Evolutionary conservation across 2,329 filamentous ascomycete species (phyloP).

Genomic region (Delphinella strobiligena): DNA sequence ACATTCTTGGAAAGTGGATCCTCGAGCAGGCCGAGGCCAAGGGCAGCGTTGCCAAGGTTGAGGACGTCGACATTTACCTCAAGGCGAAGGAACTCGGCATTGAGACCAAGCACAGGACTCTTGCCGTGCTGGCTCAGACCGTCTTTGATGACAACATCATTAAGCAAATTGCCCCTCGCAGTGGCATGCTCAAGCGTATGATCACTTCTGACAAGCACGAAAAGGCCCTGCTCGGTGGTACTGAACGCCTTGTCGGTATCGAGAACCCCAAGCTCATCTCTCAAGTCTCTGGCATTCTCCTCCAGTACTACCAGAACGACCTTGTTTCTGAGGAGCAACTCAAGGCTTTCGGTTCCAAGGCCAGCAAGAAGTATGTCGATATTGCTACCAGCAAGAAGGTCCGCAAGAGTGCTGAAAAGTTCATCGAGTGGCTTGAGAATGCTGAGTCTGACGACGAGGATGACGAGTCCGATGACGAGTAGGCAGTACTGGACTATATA

Average conservation of each 20-base stretch:
- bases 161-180: constrained; percentile 75
- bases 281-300: constrained; percentile 73
- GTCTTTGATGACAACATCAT: constrained; percentile 85
- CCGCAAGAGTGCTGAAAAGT: constrained; percentile 84
- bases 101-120: constrained; percentile 84
- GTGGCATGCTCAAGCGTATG: constrained; percentile 75
- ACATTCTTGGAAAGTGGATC: constrained; percentile 89
- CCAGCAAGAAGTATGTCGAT: constrained; percentile 97
- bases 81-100: constrained; percentile 96
- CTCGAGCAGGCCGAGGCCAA: constrained; percentile 57
- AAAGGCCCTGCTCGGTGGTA: constrained; percentile 88
- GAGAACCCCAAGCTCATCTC: constrained; percentile 68
- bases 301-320: constrained; percentile 84
- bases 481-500: not conserved
- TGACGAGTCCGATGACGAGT: constrained; percentile 30
- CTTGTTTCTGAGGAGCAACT: constrained; percentile 79
- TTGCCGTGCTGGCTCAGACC: constrained; percentile 83
- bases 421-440: constrained; percentile 86
- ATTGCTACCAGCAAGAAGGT: constrained; percentile 84
- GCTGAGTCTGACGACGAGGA: constrained; percentile 62
- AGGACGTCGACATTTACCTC: constrained; percentile 83
- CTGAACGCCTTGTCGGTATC: constrained; percentile 81
- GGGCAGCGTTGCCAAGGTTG: constrained; percentile 65
- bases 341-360: constrained; percentile 83
- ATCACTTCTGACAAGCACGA: constrained; percentile 86